Percentiles rank a stretch among this genome's conserved stretches.
Evolutionary conservation across 768 basidiomycete genomes (phyloP).

Genomic region (Suillus paluster): DNA sequence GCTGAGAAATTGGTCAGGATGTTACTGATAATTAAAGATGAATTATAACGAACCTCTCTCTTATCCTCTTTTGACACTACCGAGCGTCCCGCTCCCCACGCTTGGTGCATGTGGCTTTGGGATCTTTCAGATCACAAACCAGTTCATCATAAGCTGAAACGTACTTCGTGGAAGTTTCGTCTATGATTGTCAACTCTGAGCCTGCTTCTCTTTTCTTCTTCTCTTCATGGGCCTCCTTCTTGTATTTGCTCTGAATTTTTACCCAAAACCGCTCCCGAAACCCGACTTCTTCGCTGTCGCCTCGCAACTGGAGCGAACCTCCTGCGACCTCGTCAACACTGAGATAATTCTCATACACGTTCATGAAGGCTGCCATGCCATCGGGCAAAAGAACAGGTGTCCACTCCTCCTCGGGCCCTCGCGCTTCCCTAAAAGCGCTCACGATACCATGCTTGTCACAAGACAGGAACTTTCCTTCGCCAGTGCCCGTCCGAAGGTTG

Average conservation of each 20-base stretch:
- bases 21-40: slow-evolving; percentile 6
- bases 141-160: slow-evolving; percentile 33
- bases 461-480: slow-evolving; percentile 89
- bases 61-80: slow-evolving; percentile 73
- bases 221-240: slow-evolving; percentile 81
- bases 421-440: slow-evolving; percentile 83
- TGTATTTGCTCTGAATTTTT: slow-evolving; percentile 88
- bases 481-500: slow-evolving; percentile 85
- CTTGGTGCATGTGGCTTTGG: slow-evolving; percentile 69
- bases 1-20: slow-evolving; percentile 42
- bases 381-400: slow-evolving; percentile 81
- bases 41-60: slow-evolving; percentile 59
- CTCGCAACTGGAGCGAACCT: slow-evolving; percentile 74
- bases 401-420: slow-evolving; percentile 95
- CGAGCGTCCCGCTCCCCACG: slow-evolving; percentile 83
- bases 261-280: slow-evolving; percentile 88
- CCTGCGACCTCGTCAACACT: slow-evolving; percentile 87
- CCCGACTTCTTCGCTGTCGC: slow-evolving; percentile 85
- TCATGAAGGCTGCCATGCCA: slow-evolving; percentile 88
- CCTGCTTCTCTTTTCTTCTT: slow-evolving; percentile 69
- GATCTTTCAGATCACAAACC: slow-evolving; percentile 3
- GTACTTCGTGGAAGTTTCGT: slow-evolving; percentile 79
- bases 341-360: slow-evolving; percentile 88
- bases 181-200: slow-evolving; percentile 54
- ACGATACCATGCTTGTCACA: slow-evolving; percentile 87